Base-by-base conservation (phyloP, 2,329 filamentous ascomycete species). In the Penicillium sp. region DNA sequence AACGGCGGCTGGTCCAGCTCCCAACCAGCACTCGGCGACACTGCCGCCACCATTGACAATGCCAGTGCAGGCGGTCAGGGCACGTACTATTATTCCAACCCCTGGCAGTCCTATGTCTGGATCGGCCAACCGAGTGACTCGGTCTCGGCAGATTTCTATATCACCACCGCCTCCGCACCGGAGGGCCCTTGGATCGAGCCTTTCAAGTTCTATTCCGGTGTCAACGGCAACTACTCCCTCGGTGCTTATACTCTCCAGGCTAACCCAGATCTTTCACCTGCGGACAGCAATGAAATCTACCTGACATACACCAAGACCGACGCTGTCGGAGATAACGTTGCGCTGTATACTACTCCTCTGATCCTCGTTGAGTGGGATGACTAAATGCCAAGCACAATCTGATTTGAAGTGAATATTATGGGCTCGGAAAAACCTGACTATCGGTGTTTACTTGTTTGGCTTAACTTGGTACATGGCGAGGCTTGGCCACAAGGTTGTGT, bases 101-200 rank as follows among this genome's bases (percentile, higher is more conserved):
- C 57, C 35, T 67, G 61, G 56, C n/a, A 57, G 4, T 57, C 62
- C 0, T 68, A 61, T 55, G 56, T 69, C 33, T 69, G 64, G 67
- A 64, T 70, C 33, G 67, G 67, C 2, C 58, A 63, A 18, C 2
- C 40, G 2, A 20, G 16, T 16, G 33, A 44, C 5, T 44, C 39
- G 8, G 50, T 48, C n/a, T 52, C 44, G 11, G 60, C 65, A 1
- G 55, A 58, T 14, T 66, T 63, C 54, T 63, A 55, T 33, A 62
- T 64, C 47, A 60, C 57, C 20, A 66, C 67, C 8, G 59, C 67
- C 13, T 62, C 64, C 1, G 46, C 57, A 4, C 63, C 65, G 0
- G 61, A 68, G 43, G 67, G 67, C 1, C 67, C 66, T 2, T 70
- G 67, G 67, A 55, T 53, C 10, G 45, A 61, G 16, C 62, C 65